Percentiles rank a stretch among this genome's conserved stretches.
Conservation (phyloP, 306 rosid species). For the Geum urbanum region DNA sequence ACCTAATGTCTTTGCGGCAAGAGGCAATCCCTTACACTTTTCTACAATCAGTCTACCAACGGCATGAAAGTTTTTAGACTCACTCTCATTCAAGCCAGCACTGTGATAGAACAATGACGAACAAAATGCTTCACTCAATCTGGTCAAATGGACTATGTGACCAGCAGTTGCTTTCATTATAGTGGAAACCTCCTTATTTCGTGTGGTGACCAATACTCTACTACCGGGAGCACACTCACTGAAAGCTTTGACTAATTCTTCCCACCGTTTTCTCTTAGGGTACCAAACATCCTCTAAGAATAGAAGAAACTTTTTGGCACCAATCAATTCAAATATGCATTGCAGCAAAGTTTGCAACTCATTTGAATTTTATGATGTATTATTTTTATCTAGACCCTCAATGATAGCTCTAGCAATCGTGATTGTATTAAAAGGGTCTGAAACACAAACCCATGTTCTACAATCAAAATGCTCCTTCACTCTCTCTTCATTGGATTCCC, state of each 20-base stretch:
- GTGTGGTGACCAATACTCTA: constrained; percentile 13
- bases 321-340: not conserved
- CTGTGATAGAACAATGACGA: not conserved
- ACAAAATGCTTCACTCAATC: not conserved
- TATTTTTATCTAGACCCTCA: not conserved
- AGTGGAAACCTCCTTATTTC: not conserved
- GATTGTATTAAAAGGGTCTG: not conserved
- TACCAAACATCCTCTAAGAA: constrained; percentile 28
- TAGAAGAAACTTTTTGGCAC: constrained; percentile 7
- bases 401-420: constrained; percentile 7
- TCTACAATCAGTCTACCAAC: not conserved
- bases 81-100: not conserved
- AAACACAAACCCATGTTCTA: constrained; percentile 16
- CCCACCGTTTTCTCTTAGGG: not conserved
- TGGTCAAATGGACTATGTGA: not conserved
- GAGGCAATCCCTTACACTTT: not conserved
- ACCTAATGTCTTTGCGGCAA: constrained; percentile 3
- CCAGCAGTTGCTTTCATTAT: not conserved
- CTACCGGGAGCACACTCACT: not conserved
- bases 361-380: not conserved
- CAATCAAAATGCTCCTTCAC: not conserved
- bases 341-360: not conserved
- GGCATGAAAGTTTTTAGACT: not conserved
- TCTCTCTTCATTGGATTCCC: not conserved
- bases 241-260: not conserved